Evolutionary conservation across 2,329 filamentous ascomycete species (phyloP).

Genomic region (Camillea tinctor): DNA sequence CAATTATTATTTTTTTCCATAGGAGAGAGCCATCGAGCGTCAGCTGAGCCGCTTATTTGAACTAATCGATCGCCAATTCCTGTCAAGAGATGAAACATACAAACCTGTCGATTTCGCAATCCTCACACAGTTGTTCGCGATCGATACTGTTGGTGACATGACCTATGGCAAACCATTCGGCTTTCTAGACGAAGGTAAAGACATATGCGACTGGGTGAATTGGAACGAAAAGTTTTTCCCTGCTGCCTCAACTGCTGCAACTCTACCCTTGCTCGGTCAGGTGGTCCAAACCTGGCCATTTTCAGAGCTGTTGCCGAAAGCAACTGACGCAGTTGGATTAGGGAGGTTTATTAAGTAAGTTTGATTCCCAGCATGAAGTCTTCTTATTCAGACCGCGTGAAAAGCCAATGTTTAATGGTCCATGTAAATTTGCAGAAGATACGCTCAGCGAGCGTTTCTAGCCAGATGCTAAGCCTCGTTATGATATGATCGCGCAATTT

Average conservation of each 20-base stretch:
- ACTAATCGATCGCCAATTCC: slow-evolving; percentile 17
- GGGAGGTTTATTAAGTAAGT: slow-evolving; percentile 14
- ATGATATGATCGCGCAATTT: slow-evolving; percentile 14
- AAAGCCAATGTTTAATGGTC: not conserved
- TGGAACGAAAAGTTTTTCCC: slow-evolving; percentile 21
- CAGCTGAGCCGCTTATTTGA: slow-evolving; percentile 29
- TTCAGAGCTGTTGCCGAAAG: slow-evolving; percentile 12
- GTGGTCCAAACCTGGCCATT: slow-evolving; percentile 16
- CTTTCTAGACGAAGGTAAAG: slow-evolving; percentile 32
- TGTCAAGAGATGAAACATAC: slow-evolving; percentile 1
- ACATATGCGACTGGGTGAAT: slow-evolving; percentile 27
- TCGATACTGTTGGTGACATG: slow-evolving; percentile 35
- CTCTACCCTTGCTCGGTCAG: slow-evolving; percentile 12
- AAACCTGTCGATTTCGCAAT: slow-evolving; percentile 36
- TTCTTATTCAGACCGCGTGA: not conserved
- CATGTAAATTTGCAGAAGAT: slow-evolving; percentile 12
- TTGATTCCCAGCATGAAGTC: not conserved
- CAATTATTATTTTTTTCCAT: slow-evolving; percentile 11
- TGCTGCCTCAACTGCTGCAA: slow-evolving; percentile 11
- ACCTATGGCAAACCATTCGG: slow-evolving; percentile 35
- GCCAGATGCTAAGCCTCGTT: slow-evolving; percentile 4
- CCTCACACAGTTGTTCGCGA: slow-evolving; percentile 40
- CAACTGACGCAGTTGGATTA: slow-evolving; percentile 9
- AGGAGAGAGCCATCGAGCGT: slow-evolving; percentile 29
- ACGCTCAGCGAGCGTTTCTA: slow-evolving; percentile 11